Evolutionary conservation across 2,329 filamentous ascomycete species (phyloP).

Genomic region (Epicoccum nigrum): DNA sequence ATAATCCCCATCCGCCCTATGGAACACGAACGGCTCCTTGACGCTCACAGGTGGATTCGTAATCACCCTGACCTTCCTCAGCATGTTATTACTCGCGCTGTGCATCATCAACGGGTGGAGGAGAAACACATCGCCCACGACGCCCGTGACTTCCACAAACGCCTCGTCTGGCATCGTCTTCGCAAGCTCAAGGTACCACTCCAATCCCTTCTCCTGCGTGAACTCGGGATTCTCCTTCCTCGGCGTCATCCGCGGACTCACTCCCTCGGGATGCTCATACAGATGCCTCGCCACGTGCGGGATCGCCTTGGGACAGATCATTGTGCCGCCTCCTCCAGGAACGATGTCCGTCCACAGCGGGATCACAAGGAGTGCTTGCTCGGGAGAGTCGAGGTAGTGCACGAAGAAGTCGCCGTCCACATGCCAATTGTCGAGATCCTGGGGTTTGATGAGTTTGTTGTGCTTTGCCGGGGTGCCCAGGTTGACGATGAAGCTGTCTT

Average conservation of each 20-base stretch:
- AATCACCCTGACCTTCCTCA: constrained; percentile 58
- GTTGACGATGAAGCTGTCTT: constrained; percentile 73
- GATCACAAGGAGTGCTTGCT: constrained; percentile 72
- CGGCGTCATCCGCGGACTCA: constrained; percentile 69
- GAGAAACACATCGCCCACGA: constrained; percentile 63
- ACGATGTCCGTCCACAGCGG: constrained; percentile 70
- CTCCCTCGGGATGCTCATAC: constrained; percentile 67
- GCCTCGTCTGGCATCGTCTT: constrained; percentile 43
- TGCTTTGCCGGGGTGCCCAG: constrained; percentile 62
- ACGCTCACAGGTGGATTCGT: constrained; percentile 63
- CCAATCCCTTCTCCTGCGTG: constrained; percentile 48
- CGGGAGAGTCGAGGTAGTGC: constrained; percentile 72
- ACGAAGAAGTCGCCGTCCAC: constrained; percentile 76
- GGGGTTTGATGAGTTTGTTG: constrained; percentile 57
- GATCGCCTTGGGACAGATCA: constrained; percentile 67
- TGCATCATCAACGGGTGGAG: constrained; percentile 68
- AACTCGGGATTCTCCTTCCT: constrained; percentile 57
- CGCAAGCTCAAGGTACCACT: constrained; percentile 55
- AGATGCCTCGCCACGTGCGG: constrained; percentile 62
- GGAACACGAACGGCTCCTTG: constrained; percentile 59
- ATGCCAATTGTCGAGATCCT: constrained; percentile 66
- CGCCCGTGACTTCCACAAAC: constrained; percentile 62
- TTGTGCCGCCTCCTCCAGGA: constrained; percentile 66
- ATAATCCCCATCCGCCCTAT: constrained; percentile 57
- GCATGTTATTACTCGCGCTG: constrained; percentile 57